Evolutionary conservation across 495 filamentous ascomycete genomes (phyloP), one percentile per base, ranked within the genome.

Genomic region (Hypoxylon intermedium): DNA sequence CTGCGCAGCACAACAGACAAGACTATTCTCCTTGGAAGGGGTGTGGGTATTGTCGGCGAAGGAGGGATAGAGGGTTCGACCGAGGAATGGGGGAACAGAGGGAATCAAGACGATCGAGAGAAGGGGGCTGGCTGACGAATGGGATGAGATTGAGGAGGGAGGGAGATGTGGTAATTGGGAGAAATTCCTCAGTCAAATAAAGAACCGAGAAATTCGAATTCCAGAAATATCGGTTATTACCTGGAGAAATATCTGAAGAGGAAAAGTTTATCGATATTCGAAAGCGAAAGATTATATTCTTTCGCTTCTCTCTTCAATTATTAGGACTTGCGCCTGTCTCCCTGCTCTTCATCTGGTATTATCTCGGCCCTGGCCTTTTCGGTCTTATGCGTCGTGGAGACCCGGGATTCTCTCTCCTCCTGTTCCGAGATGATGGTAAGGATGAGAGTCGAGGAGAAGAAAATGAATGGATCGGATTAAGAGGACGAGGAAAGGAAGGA

Each of bases 381-480:
- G 69, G 60, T 56, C 52, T 36, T 46, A 34, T 45, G 50, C 42
- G 49, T 65, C 62, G 61, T 45, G 23, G 30, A 72, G 63, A 67
- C 69, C 67, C 63, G 53, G 57, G 55, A 38, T 55, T 59, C 63
- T 71, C 68, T 74, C 74, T 67, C 65, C 69, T 76, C 72, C 60
- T 63, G 69, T 61, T 72, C 74, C 67, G 69, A 63, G 50, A 71
- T 54, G 67, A 63, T 75, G 70, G 67, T 71, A 77, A 66, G 60
- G 67, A 68, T 56, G 40, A 64, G 52, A 52, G 45, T 67, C 21
- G 58, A 61, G 44, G 37, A 53, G 56, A 59, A 67, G 63, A 71
- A 72, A 79, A 81, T 73, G 79, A 81, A 74, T 79, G 76, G 75
- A 82, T 82, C 80, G 80, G 80, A 79, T 13, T 79, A 74, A 75